A percentile compares a stretch with the other conserved stretches of the same genome.
These are phyloP conservation scores for Hygrophorus russula DNA, from an alignment of 768 basidiomycete species.

Conservation along the genomic window DNA sequence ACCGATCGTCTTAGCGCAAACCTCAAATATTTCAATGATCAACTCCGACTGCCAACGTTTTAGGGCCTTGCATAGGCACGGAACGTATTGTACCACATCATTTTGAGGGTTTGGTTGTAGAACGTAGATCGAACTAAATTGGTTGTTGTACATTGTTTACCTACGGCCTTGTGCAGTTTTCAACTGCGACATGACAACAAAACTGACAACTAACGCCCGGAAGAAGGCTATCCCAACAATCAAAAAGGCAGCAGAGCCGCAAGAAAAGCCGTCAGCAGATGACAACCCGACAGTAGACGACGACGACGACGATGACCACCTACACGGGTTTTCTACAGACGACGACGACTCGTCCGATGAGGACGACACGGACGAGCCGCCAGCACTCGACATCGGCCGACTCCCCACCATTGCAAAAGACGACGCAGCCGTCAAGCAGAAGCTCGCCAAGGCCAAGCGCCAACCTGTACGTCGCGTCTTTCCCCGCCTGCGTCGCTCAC, in stretches of 20 bases:
- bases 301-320: conserved; percentile 30
- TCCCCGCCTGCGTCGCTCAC: neutral
- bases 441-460: conserved; percentile 46
- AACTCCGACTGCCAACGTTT: no score
- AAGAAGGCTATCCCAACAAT: conserved; percentile 17
- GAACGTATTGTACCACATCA: no score
- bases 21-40: no score
- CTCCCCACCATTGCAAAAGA: conserved; percentile 86
- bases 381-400: conserved; percentile 52
- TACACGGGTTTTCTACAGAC: conserved; percentile 71
- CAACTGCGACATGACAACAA: conserved; percentile 9
- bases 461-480: conserved; percentile 50
- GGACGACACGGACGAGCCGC: conserved; percentile 44
- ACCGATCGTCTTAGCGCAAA: no score
- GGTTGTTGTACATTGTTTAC: conserved; percentile 18
- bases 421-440: conserved; percentile 64
- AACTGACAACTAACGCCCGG: conserved; percentile 3
- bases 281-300: conserved; percentile 11
- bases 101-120: conserved; percentile 19
- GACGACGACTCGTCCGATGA: conserved; percentile 74
- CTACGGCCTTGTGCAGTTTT: conserved; percentile 5
- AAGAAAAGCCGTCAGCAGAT: conserved; percentile 10
- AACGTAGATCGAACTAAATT: conserved; percentile 33
- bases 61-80: no score
- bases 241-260: conserved; percentile 13